These are phyloP conservation scores for Sequoiadendron giganteum DNA, from an alignment of 75 land plant species.

Conservation along the genomic window DNA sequence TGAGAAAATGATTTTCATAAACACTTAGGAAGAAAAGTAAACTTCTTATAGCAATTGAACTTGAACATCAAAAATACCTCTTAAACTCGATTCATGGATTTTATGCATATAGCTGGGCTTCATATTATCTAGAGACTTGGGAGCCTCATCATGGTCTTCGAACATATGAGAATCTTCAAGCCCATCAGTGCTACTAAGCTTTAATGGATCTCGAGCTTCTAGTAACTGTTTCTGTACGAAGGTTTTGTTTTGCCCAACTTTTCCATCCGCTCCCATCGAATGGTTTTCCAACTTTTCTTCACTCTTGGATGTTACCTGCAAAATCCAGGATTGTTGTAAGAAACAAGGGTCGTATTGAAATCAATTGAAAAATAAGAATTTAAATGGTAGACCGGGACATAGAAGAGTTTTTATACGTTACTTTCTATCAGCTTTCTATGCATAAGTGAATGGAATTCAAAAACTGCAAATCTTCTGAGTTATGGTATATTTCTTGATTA, in stretches of 20 bases:
- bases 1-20: background rate
- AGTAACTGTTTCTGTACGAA: background rate
- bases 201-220: background rate
- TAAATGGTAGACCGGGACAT: background rate
- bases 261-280: background rate
- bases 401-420: background rate
- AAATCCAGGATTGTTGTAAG: background rate
- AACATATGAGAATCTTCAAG: slow-evolving; percentile 3
- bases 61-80: background rate
- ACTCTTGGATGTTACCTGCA: background rate
- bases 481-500: background rate
- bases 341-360: background rate
- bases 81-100: background rate
- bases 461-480: background rate
- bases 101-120: background rate
- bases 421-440: background rate
- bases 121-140: background rate
- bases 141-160: background rate
- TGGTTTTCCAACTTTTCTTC: background rate
- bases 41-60: background rate
- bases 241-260: background rate
- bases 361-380: background rate
- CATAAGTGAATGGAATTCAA: background rate
- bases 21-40: background rate
- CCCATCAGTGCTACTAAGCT: background rate